Evolutionary conservation across 73 alveolate genomes (phyloP).

Genomic region (Paramecium pentaurelia): DNA sequence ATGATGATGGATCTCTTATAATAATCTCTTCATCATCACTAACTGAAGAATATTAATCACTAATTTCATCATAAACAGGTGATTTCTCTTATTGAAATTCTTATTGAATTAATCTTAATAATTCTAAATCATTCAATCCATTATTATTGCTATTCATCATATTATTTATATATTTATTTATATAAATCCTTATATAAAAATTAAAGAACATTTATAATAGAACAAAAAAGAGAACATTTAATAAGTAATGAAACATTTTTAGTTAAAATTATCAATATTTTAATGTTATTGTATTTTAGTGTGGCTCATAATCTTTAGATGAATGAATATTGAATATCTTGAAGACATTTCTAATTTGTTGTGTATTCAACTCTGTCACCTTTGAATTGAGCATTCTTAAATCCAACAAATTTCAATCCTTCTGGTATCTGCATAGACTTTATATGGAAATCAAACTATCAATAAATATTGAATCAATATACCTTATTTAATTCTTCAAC

Average conservation of each 20-base stretch:
- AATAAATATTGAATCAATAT: neutral
- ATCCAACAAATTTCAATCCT: constrained; percentile 19
- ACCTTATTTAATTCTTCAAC: neutral
- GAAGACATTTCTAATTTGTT: neutral
- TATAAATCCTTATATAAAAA: neutral
- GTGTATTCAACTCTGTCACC: neutral
- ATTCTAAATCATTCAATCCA: neutral
- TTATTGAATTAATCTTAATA: neutral
- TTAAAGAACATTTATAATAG: neutral
- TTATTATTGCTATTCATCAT: neutral
- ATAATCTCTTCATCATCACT: neutral
- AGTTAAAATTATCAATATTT: neutral
- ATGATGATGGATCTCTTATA: neutral
- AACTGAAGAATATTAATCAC: neutral
- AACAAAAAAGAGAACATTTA: neutral
- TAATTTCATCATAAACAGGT: neutral
- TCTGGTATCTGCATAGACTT: constrained; percentile 23
- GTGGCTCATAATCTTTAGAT: neutral
- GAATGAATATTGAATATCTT: neutral
- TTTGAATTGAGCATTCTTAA: neutral
- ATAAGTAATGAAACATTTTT: neutral
- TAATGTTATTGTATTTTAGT: neutral
- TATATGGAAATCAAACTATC: neutral
- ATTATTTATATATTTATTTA: neutral
- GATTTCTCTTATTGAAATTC: neutral